Evolutionary conservation across 73 alveolate genomes (phyloP).

Genomic region (Urostyla sp.): DNA sequence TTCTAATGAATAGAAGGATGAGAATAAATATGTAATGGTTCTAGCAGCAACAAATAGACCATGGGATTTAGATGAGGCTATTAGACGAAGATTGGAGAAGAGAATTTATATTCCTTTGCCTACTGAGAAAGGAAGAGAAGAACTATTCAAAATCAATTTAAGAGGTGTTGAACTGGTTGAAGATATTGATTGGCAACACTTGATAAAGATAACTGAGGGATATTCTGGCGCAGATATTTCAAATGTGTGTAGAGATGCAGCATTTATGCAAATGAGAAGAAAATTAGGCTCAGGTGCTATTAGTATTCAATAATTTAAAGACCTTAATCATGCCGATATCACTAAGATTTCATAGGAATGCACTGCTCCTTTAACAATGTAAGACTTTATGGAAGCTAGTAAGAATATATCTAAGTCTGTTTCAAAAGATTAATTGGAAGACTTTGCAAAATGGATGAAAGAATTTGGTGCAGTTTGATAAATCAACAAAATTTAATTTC

Average conservation of each 20-base stretch:
- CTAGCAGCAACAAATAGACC: constrained; percentile 94
- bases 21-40: constrained; percentile 76
- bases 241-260: constrained; percentile 94
- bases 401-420: constrained; percentile 85
- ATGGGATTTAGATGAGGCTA: constrained; percentile 91
- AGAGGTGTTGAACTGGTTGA: constrained; percentile 68
- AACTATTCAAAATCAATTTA: constrained; percentile 79
- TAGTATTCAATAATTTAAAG: too few species aligned
- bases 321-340: constrained; percentile 79
- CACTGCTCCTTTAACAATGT: constrained; percentile 86
- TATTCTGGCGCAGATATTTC: constrained; percentile 93
- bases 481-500: too few species aligned
- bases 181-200: constrained; percentile 68
- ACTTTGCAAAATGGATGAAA: constrained; percentile 90
- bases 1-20: constrained; percentile 74
- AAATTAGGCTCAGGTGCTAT: constrained; percentile 68
- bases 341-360: constrained; percentile 78
- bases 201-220: constrained; percentile 70
- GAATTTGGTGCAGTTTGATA: constrained; percentile 80
- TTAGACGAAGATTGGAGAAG: constrained; percentile 89
- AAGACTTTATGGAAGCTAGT: constrained; percentile 87
- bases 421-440: constrained; percentile 81
- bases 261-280: constrained; percentile 92
- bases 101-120: constrained; percentile 91
- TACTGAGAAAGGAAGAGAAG: constrained; percentile 77